These are phyloP conservation scores for Ruellia speciosa DNA, from an alignment of 305 asterid genomes.

Conservation along the genomic window DNA sequence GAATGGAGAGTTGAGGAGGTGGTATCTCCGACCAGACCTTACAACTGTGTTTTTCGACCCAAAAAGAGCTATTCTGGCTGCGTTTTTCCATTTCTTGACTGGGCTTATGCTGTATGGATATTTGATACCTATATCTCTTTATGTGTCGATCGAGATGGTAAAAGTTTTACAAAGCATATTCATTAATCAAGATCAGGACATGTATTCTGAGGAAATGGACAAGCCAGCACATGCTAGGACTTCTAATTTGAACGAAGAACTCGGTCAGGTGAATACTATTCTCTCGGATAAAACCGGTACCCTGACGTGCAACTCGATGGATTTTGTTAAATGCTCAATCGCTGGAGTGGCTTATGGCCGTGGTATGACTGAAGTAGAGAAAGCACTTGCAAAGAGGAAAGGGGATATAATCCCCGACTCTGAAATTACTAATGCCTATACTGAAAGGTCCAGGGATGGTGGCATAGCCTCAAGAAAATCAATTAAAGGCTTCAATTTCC, in stretches of 20 bases:
- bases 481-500: conserved; percentile 77
- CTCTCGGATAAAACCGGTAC: conserved; percentile 98
- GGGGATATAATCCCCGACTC: conserved; percentile 31
- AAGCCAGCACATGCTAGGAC: conserved; percentile 90
- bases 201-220: conserved; percentile 81
- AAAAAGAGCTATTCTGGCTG: conserved; percentile 44
- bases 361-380: conserved; percentile 91
- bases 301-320: conserved; percentile 96
- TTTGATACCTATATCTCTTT: conserved; percentile 81
- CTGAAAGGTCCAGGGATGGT: conserved; percentile 22
- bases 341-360: conserved; percentile 84
- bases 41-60: conserved; percentile 57
- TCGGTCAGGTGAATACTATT: conserved; percentile 76
- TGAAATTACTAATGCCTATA: conserved; percentile 24
- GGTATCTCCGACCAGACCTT: conserved; percentile 81
- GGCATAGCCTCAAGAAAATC: conserved; percentile 28
- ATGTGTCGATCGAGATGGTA: conserved; percentile 86
- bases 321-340: conserved; percentile 83
- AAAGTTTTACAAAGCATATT: conserved; percentile 79
- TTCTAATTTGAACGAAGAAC: conserved; percentile 91
- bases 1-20: conserved; percentile 54
- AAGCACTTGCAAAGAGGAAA: conserved; percentile 61
- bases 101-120: conserved; percentile 92
- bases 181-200: conserved; percentile 72
- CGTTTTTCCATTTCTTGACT: conserved; percentile 78